A percentile compares a stretch with the other conserved stretches of the same genome.
Evolutionary conservation across 257 asterid species (phyloP).

Genomic region (Buddleja alternifolia): DNA sequence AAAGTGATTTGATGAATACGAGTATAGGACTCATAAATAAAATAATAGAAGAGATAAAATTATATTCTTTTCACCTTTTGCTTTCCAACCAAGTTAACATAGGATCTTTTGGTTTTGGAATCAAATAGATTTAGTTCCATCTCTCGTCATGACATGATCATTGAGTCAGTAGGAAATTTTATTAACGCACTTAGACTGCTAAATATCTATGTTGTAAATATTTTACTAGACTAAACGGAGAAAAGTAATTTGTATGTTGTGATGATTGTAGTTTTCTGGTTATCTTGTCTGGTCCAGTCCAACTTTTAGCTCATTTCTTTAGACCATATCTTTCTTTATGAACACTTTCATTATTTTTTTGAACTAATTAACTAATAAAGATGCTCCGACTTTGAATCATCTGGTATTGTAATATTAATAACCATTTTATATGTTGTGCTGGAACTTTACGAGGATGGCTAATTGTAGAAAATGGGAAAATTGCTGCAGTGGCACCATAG

Average conservation of each 20-base stretch:
- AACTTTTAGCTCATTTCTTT: neutral
- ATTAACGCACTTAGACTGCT: neutral
- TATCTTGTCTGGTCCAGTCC: neutral
- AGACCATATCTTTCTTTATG: neutral
- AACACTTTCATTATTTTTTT: neutral
- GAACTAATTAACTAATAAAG: conserved; percentile 7
- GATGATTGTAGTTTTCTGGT: neutral
- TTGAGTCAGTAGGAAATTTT: conserved; percentile 1
- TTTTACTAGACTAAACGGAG: too few species aligned
- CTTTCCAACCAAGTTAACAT: conserved; percentile 1
- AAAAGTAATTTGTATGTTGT: neutral
- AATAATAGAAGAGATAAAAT: neutral
- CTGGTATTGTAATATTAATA: neutral
- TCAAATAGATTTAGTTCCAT: conserved; percentile 4
- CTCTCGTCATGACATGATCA: conserved; percentile 1
- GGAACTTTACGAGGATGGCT: too few species aligned
- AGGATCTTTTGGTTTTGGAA: conserved; percentile 6
- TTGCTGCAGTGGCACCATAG: too few species aligned
- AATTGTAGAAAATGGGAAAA: too few species aligned
- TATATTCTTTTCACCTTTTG: neutral
- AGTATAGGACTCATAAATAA: too few species aligned
- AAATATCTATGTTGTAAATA: neutral
- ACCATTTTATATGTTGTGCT: neutral
- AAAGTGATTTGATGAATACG: too few species aligned
- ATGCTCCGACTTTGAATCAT: neutral